Conservation (phyloP, 164 flowering plant genomes). For the Macadamia tetraphylla region DNA sequence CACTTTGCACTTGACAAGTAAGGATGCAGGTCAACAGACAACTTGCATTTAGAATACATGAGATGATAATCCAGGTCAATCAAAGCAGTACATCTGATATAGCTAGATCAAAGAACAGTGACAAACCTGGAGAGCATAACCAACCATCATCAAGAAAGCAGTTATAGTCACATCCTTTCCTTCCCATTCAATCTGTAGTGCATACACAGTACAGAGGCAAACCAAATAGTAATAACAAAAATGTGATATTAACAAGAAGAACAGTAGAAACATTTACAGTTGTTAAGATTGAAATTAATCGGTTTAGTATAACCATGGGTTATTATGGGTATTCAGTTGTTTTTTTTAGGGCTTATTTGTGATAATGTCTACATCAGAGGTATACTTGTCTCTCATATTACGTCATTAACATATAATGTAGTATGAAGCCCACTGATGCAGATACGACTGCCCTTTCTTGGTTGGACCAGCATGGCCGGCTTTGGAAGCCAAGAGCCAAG, state of each 20-base stretch:
- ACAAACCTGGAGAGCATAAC: slow-evolving; percentile 79
- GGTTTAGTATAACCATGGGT: no score
- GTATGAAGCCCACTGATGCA: no score
- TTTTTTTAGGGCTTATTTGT: no score
- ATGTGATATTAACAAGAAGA: neutral
- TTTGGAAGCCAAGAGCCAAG: no score
- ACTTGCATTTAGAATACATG: neutral
- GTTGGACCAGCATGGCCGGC: no score
- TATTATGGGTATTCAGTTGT: no score
- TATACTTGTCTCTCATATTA: no score
- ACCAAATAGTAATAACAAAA: neutral
- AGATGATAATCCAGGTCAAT: neutral
- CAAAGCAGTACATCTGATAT: neutral
- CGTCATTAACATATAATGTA: no score
- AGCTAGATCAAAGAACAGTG: neutral
- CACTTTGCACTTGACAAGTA: neutral
- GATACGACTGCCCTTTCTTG: no score
- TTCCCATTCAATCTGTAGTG: slow-evolving; percentile 67
- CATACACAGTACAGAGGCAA: neutral
- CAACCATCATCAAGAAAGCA: slow-evolving; percentile 92
- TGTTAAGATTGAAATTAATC: no score
- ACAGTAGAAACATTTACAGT: no score
- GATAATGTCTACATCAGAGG: no score
- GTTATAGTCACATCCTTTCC: slow-evolving; percentile 85
- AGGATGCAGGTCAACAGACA: neutral